A percentile compares a stretch with the other conserved stretches of the same genome.
Conservation (phyloP, 768 basidiomycete genomes). For the Lactarius quietus region DNA sequence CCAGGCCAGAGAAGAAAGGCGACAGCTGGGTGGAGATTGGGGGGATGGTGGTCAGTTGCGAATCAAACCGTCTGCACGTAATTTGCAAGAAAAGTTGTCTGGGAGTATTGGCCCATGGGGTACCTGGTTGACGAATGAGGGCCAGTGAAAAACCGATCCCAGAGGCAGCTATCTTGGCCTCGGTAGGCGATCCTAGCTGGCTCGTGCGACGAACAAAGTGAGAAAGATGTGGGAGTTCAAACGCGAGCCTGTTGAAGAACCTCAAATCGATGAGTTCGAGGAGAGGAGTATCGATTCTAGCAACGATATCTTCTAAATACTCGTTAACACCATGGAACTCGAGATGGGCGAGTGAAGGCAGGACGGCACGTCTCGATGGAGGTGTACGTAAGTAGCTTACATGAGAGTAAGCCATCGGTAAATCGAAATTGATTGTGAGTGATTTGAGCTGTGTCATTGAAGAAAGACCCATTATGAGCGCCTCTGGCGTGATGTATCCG, state of each 20-base stretch:
- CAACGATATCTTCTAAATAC: conserved; percentile 8
- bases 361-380: background rate
- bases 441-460: background rate
- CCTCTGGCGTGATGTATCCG: background rate
- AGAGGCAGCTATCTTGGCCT: background rate
- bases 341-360: background rate
- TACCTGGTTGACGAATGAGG: background rate
- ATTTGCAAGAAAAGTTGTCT: background rate
- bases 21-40: background rate
- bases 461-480: background rate
- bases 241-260: background rate
- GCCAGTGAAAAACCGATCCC: no score
- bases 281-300: background rate
- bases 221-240: conserved; percentile 1
- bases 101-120: background rate
- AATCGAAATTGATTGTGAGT: background rate
- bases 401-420: background rate
- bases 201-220: background rate
- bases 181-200: background rate
- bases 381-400: background rate
- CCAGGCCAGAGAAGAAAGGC: background rate
- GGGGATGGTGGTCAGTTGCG: conserved; percentile 1
- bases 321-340: conserved; percentile 1
- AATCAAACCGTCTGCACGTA: background rate
- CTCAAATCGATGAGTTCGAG: background rate